Percentiles rank a stretch among this genome's conserved stretches.
These are phyloP conservation scores for Cryptosporidium xiaoi DNA, from an alignment of 169 alveolate species.

Conservation along the genomic window DNA sequence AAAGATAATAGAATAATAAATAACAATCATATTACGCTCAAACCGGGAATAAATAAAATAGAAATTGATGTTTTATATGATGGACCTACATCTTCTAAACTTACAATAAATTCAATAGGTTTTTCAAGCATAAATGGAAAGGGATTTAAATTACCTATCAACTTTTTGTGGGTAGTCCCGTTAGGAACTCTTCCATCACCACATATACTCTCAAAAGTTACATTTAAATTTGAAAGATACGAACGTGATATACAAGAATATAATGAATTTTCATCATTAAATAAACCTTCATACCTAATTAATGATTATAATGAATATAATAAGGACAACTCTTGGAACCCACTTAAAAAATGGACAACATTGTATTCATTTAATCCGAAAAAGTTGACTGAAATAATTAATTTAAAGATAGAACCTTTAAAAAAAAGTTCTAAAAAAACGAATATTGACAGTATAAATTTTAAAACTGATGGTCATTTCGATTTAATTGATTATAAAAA, in stretches of 20 bases:
- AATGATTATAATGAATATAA: slow-evolving; percentile 37
- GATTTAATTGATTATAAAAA: background rate
- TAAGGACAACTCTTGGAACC: slow-evolving; percentile 55
- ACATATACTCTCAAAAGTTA: slow-evolving; percentile 53
- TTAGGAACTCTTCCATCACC: slow-evolving; percentile 68
- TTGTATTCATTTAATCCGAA: slow-evolving; percentile 5
- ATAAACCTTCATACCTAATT: background rate
- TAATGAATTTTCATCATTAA: no score
- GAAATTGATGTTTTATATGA: slow-evolving; percentile 32
- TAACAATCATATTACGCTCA: background rate
- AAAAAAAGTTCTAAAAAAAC: background rate
- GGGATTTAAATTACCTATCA: slow-evolving; percentile 19
- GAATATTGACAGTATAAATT: background rate
- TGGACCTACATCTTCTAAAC: background rate
- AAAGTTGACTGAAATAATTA: slow-evolving; percentile 7
- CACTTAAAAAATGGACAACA: slow-evolving; percentile 66
- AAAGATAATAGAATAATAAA: background rate
- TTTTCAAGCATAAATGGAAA: slow-evolving; percentile 10
- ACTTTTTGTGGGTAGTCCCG: slow-evolving; percentile 68
- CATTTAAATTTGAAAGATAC: slow-evolving; percentile 25
- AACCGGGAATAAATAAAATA: slow-evolving; percentile 48
- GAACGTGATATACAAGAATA: background rate
- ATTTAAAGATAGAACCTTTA: background rate
- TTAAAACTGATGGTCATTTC: background rate
- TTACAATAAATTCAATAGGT: slow-evolving; percentile 45